A percentile compares a stretch with the other conserved stretches of the same genome.
phyloP scores from a whole-genome alignment of 352 stramenopile genomes.

The Globisporangium splendens region DNA sequence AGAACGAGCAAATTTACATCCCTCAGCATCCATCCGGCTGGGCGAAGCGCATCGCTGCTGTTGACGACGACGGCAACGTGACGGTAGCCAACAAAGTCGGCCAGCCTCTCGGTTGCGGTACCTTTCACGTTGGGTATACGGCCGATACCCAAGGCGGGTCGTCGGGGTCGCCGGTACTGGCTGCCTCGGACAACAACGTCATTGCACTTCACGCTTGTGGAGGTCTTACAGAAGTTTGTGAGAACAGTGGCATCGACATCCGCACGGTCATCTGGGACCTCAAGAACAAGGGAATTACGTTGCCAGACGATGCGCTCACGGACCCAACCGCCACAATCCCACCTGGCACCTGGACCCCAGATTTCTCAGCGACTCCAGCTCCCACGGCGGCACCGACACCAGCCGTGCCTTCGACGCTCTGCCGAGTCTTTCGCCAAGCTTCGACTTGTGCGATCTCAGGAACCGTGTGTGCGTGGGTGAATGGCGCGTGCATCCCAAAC shows the following conservation, averaged over 20 bases:
- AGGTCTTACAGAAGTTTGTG: constrained; percentile 15
- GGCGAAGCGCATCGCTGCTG: constrained; percentile 30
- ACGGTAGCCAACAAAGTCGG: constrained; percentile 16
- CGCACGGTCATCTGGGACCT: constrained; percentile 31
- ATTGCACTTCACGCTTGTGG: constrained; percentile 50
- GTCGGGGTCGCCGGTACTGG: constrained; percentile 41
- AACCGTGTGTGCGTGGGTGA: constrained; percentile 23
- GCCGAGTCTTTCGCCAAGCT: constrained; percentile 24
- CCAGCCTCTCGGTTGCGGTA: constrained; percentile 20
- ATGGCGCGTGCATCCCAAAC: neutral
- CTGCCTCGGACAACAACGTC: constrained; percentile 35
- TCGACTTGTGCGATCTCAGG: constrained; percentile 23
- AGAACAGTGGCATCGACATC: constrained; percentile 34
- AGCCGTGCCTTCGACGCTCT: constrained; percentile 17
- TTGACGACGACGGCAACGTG: constrained; percentile 23
- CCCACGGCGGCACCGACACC: constrained; percentile 20
- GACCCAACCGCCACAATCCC: constrained; percentile 17
- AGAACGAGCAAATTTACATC: constrained; percentile 43
- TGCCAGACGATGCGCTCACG: constrained; percentile 25
- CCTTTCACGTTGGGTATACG: constrained; percentile 33
- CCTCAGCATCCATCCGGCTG: constrained; percentile 36
- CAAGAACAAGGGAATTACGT: constrained; percentile 18
- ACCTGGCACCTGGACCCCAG: constrained; percentile 22
- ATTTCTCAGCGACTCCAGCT: constrained; percentile 10
- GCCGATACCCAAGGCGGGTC: constrained; percentile 38